Percentiles rank a stretch among this genome's conserved stretches.
phyloP scores from a whole-genome alignment of 192 early-diverging fungal species.

The Cetraspora pellucida region DNA sequence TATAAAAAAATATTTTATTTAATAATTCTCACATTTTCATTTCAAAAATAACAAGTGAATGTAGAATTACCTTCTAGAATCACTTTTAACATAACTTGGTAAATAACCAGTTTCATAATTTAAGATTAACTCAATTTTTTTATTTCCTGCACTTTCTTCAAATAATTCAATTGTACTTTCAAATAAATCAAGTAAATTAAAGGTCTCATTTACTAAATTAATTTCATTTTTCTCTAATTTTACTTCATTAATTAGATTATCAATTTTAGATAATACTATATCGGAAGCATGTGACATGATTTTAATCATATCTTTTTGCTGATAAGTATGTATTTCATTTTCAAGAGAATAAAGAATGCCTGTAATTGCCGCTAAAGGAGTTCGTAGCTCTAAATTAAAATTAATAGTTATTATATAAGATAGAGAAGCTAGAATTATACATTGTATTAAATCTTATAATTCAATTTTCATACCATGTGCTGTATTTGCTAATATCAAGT shows the following conservation, averaged over 20 bases:
- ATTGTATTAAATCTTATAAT: not conserved
- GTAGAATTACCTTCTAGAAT: no score
- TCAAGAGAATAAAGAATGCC: slow-evolving; percentile 48
- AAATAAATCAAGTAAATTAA: no score
- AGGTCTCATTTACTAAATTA: slow-evolving; percentile 49
- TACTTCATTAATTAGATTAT: slow-evolving; percentile 45
- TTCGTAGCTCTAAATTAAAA: no score
- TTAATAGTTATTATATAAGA: no score
- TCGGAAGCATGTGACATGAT: slow-evolving; percentile 50
- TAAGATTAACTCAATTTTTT: no score
- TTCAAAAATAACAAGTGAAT: no score
- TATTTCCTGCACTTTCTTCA: slow-evolving; percentile 42
- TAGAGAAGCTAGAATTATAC: no score
- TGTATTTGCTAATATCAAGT: slow-evolving; percentile 48
- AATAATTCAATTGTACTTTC: slow-evolving; percentile 48
- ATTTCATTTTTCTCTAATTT: slow-evolving; percentile 46
- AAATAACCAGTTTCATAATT: no score
- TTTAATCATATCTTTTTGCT: slow-evolving; percentile 50
- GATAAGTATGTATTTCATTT: slow-evolving; percentile 41
- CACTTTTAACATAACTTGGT: no score
- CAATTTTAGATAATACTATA: slow-evolving; percentile 45
- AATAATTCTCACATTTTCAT: no score
- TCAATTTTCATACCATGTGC: slow-evolving; percentile 41
- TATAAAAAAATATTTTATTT: no score
- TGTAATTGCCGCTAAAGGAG: slow-evolving; percentile 49